Evolutionary conservation across 1,139 yeast genomes (phyloP).

Genomic region (Hemisphaericaspora lyxosophila): DNA sequence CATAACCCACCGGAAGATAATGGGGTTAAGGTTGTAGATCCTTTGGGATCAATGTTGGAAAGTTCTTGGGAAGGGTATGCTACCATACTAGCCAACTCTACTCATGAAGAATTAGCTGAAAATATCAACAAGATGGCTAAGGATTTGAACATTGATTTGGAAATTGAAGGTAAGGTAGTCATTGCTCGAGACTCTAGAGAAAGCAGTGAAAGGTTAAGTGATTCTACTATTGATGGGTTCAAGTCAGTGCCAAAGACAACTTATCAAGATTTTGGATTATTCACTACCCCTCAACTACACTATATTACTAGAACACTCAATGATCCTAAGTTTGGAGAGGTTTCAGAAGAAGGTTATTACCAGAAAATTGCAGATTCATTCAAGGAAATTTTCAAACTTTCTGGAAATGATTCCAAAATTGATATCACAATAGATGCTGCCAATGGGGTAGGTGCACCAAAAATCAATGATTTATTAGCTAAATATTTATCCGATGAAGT

Average conservation of each 20-base stretch:
- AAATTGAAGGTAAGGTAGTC: slow-evolving; percentile 39
- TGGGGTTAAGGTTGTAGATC: slow-evolving; percentile 95
- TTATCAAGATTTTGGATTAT: slow-evolving; percentile 59
- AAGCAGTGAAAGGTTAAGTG: slow-evolving; percentile 68
- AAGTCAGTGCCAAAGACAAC: slow-evolving; percentile 45
- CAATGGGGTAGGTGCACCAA: slow-evolving; percentile 93
- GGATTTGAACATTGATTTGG: slow-evolving; percentile 41
- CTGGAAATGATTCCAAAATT: slow-evolving; percentile 29
- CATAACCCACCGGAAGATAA: slow-evolving; percentile 95
- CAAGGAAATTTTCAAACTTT: slow-evolving; percentile 28
- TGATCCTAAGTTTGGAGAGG: slow-evolving; percentile 60
- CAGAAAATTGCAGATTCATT: slow-evolving; percentile 52
- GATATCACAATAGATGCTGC: slow-evolving; percentile 79
- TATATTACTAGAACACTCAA: slow-evolving; percentile 76
- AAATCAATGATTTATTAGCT: slow-evolving; percentile 51
- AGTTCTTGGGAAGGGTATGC: slow-evolving; percentile 84
- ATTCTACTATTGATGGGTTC: slow-evolving; percentile 69
- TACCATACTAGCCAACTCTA: slow-evolving; percentile 74
- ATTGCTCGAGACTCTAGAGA: slow-evolving; percentile 76
- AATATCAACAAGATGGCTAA: slow-evolving; percentile 27
- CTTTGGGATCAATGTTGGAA: slow-evolving; percentile 89
- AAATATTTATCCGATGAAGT: slow-evolving; percentile 43
- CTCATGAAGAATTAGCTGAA: slow-evolving; percentile 34
- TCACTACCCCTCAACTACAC: slow-evolving; percentile 95
- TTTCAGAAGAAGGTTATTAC: slow-evolving; percentile 72